Evolutionary conservation across 805 yeast genomes (phyloP), one percentile per base, ranked within the genome.

Genomic region (Kluyveromyces wickerhamii): DNA sequence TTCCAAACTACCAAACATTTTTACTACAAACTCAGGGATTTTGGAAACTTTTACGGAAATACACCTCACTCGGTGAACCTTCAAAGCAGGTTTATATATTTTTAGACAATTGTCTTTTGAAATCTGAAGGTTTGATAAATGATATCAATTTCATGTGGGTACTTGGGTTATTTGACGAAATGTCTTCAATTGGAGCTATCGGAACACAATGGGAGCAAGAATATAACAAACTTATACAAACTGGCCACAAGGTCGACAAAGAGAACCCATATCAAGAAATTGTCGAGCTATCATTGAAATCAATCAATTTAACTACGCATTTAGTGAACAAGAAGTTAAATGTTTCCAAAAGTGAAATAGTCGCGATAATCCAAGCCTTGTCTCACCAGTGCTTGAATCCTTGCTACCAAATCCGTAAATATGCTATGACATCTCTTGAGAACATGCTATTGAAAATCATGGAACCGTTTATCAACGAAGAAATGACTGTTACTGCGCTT

Each of bases 381-480:
- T 86, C 92, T 0, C 89, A 82, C 49, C 96, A 88, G 54, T 83
- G 95, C 53, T 71, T 81, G 52, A 87, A 87, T 49, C 95, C 95
- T 13, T 84, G 94, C 53, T 65, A 84, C 18, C 87, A 83, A 49
- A 63, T 87, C 8, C 65, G 95, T 25, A 57, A 70, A 0, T 73
- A 69, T 54, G 88, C 95, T 0, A 58, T 86, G 27, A 66, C 67
- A 14, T 57, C 72, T 0, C 66, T 88, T 34, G 82, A 81, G 39
- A 59, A 65, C 4, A 60, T 77, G 24, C 36, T 65, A 9, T 43
- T 57, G 4, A 51, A 61, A 17, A 49, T 58, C 8, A 51, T 63
- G 4, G 52, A 57, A 4, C 57, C 63, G 4, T 57, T 65, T 8
- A 48, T 57, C 3, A 47, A 56, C 12, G 62, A 59, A 2, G 57